A percentile compares a stretch with the other conserved stretches of the same genome.
Conservation (phyloP, 164 flowering plant species). For the Annona squamosa region DNA sequence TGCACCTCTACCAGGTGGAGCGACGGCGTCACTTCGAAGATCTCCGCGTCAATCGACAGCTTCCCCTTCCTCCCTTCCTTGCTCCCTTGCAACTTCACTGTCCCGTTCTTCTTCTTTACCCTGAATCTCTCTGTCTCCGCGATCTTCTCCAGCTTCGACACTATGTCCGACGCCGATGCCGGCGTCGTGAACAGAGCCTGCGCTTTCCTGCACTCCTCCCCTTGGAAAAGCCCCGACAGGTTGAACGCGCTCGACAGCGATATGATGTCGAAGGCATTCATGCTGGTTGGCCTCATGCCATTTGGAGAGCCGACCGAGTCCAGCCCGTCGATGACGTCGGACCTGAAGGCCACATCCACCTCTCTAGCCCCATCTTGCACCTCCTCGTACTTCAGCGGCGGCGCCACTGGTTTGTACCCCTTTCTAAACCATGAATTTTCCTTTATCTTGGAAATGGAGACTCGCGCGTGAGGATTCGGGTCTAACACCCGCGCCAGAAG, state of each 20-base stretch:
- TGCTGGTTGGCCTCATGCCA: constrained; percentile 18
- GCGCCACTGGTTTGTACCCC: constrained; percentile 17
- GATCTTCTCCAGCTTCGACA: constrained; percentile 38
- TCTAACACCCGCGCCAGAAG: constrained; percentile 24
- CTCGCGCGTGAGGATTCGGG: constrained; percentile 22
- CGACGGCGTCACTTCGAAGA: constrained; percentile 37
- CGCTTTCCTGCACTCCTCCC: constrained; percentile 9
- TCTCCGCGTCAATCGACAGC: constrained; percentile 39
- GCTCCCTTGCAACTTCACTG: constrained; percentile 23
- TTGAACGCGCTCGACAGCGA: constrained; percentile 37
- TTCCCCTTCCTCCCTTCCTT: constrained; percentile 41
- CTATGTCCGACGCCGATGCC: constrained; percentile 26
- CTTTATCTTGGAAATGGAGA: constrained; percentile 21
- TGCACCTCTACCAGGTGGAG: constrained; percentile 39
- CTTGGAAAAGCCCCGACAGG: constrained; percentile 37
- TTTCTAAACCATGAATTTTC: constrained; percentile 29
- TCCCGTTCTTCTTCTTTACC: constrained; percentile 34
- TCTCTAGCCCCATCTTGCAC: neutral
- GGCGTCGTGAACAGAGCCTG: constrained; percentile 26
- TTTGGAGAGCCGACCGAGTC: neutral
- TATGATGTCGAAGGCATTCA: constrained; percentile 46
- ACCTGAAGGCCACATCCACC: constrained; percentile 9
- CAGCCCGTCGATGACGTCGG: constrained; percentile 2
- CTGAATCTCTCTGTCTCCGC: constrained; percentile 26
- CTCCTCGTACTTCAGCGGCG: neutral